phyloP scores from a whole-genome alignment of 768 basidiomycete genomes.

The Clitopilus hobsonii region DNA sequence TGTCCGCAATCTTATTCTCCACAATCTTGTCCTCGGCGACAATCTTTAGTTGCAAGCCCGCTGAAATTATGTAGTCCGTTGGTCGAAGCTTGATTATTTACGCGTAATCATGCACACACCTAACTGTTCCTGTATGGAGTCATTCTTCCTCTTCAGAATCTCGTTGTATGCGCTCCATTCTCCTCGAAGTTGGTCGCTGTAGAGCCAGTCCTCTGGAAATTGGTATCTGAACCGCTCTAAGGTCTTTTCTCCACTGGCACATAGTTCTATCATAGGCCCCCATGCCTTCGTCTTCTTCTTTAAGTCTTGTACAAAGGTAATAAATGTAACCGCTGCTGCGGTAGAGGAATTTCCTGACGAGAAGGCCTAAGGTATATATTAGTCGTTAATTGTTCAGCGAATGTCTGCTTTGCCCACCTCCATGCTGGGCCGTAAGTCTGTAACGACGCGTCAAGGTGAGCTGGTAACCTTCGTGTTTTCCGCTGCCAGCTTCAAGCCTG shows the following conservation, averaged over 20 bases:
- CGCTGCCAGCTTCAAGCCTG: slow-evolving; percentile 2
- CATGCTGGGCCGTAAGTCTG: slow-evolving; percentile 18
- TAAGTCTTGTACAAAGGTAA: slow-evolving; percentile 98
- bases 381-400: slow-evolving; percentile 2
- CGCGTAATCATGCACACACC: slow-evolving; percentile 48
- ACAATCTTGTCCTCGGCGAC: slow-evolving; percentile 99
- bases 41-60: slow-evolving; percentile 97
- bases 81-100: neutral
- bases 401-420: slow-evolving; percentile 15
- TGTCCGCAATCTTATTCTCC: slow-evolving; percentile 91
- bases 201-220: slow-evolving; percentile 96
- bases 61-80: slow-evolving; percentile 31
- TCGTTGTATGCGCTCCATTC: slow-evolving; percentile 99
- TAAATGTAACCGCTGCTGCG: slow-evolving; percentile 97
- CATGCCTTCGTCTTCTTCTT: slow-evolving; percentile 96
- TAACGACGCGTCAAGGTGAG: slow-evolving; percentile 20
- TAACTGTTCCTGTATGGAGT: slow-evolving; percentile 96
- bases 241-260: slow-evolving; percentile 93
- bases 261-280: slow-evolving; percentile 94
- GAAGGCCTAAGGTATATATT: slow-evolving; percentile 41
- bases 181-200: slow-evolving; percentile 93
- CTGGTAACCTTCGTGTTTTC: slow-evolving; percentile 11
- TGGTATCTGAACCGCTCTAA: slow-evolving; percentile 96
- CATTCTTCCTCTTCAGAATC: slow-evolving; percentile 96
- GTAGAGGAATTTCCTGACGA: slow-evolving; percentile 87